A percentile compares a stretch with the other conserved stretches of the same genome.
phyloP scores from a whole-genome alignment of 2,329 filamentous ascomycete genomes.

The Penicillium expansum region DNA sequence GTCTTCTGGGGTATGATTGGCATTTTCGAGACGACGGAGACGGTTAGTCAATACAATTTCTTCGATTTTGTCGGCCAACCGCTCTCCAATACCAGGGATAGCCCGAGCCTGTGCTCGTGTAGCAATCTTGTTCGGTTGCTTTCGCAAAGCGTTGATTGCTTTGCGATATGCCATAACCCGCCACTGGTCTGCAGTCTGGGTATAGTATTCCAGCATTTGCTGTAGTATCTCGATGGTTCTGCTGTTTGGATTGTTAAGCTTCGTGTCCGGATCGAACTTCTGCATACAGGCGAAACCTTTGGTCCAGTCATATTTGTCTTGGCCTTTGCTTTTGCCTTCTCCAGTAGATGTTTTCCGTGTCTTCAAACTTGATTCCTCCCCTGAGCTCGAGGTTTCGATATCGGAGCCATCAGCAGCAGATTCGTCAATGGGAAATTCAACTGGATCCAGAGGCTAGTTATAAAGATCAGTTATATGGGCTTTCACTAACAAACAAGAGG shows the following conservation, averaged over 20 bases:
- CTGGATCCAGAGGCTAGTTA: conserved; percentile 32
- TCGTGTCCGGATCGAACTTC: conserved; percentile 47
- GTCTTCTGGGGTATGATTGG: conserved; percentile 65
- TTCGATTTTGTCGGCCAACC: conserved; percentile 80
- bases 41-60: conserved; percentile 76
- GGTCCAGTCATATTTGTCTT: conserved; percentile 30
- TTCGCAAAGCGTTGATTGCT: conserved; percentile 69
- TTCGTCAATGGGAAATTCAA: conserved; percentile 28
- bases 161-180: conserved; percentile 72
- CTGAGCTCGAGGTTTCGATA: conserved; percentile 12
- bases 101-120: conserved; percentile 67
- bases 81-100: conserved; percentile 67
- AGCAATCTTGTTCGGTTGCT: conserved; percentile 61
- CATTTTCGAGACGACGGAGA: conserved; percentile 69
- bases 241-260: conserved; percentile 64
- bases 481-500: background rate
- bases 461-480: background rate
- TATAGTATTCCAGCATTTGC: conserved; percentile 76
- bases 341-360: background rate
- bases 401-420: conserved; percentile 16
- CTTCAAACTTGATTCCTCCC: conserved; percentile 7
- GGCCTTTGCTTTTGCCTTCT: background rate
- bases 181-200: conserved; percentile 72
- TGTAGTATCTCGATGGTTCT: conserved; percentile 73
- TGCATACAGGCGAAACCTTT: conserved; percentile 60